Base-by-base conservation (phyloP, 352 stramenopile species). In the Globisporangium megalacanthum region DNA sequence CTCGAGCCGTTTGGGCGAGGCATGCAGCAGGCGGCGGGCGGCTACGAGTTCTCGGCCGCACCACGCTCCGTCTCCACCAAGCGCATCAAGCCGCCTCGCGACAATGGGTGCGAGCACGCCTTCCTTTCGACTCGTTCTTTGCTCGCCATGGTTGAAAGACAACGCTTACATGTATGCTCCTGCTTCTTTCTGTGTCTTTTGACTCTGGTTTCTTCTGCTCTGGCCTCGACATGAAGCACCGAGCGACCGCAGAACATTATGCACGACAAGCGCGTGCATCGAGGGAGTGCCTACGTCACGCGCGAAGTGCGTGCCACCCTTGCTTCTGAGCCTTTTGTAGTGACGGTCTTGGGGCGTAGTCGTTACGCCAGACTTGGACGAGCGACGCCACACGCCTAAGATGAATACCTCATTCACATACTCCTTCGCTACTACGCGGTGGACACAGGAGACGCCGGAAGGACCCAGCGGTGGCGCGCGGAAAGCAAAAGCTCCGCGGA, bases 241-340 rank as follows among this genome's bases (percentile, higher is more conserved):
- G 79, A 88, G 13, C 65, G 77, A 45, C 15, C 71, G 13, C 83
- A 94, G 54, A 98, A 98, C 61, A 94, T 98, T 61, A 98, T 98
- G 93, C 97, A 83, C 52, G 91, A 98, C 66, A 79, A 81, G 46
- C 80, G 94, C n/a, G 81, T 98, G 41, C 85, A 97, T 41, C 86
- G 94, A n/a, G 92, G 94, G 9, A 98, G 93, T 55, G 97, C 92
- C 19, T 98, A 97, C 67, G 83, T 92, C 35, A 74, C 73, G 33
- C 70, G 77, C 49, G 79, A 86, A 54, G 72, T 84, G 41, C 54
- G 33, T 55, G 4, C 22, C 8, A 19, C 11, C 51, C 25, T 9
- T 36, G 22, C 14, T n/a, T 49, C 25, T 29, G 25, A 29, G 25
- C 25, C 25, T 29, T 29, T 29, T 29, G 25, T 4, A 29, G 25